Evolutionary conservation across 345 rosid species (phyloP).

Genomic region (Eucalyptus polyanthemos): DNA sequence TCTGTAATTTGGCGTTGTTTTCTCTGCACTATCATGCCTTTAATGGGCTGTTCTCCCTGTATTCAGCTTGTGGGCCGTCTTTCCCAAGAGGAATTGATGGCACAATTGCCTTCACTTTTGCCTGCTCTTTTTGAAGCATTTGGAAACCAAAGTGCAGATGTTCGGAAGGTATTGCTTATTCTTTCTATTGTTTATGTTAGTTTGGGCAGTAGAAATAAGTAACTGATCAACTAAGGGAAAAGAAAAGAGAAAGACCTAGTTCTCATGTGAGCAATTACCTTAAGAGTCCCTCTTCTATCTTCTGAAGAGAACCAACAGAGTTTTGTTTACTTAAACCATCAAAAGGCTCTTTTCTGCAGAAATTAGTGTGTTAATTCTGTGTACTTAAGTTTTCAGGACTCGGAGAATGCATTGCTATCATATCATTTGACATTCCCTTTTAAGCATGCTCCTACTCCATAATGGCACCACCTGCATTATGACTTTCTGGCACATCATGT

Average conservation of each 20-base stretch:
- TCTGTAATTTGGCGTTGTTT: neutral
- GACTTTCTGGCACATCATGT: neutral
- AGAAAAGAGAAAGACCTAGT: neutral
- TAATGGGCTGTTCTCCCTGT: neutral
- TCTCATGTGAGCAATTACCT: neutral
- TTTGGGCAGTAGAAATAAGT: neutral
- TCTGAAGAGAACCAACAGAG: neutral
- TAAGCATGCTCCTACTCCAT: neutral
- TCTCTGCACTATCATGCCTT: neutral
- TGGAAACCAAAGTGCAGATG: constrained; percentile 94
- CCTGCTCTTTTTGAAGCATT: constrained; percentile 98
- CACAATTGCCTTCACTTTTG: constrained; percentile 73
- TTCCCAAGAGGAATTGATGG: constrained; percentile 78
- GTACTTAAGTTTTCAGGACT: neutral
- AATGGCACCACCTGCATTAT: neutral
- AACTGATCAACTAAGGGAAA: neutral
- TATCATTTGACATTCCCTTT: neutral
- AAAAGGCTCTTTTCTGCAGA: neutral
- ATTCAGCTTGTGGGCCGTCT: constrained; percentile 89
- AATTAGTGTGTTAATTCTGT: neutral
- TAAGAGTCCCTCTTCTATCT: neutral
- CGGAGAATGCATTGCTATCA: neutral
- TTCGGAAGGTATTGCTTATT: constrained; percentile 62
- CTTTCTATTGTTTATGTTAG: neutral
- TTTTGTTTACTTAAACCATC: neutral